Conservation (phyloP, 805 yeast genomes). For the Yarrowia sp. region DNA sequence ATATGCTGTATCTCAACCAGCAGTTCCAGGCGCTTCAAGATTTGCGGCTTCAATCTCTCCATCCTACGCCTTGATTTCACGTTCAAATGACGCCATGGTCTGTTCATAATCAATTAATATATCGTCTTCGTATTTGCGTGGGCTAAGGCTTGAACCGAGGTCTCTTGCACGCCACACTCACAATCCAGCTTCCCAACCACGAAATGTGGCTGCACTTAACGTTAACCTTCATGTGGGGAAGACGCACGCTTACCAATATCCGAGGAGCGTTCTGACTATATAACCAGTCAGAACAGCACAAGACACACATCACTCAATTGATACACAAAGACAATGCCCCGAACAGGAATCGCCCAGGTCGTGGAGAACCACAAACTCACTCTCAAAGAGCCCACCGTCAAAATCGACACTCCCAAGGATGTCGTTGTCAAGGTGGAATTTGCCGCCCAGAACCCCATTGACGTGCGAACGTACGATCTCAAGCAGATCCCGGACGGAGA, state of each 20-base stretch:
- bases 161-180: background rate
- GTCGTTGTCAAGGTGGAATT: constrained; percentile 18
- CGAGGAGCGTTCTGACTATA: background rate
- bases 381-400: background rate
- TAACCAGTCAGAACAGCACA: background rate
- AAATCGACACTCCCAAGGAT: constrained; percentile 9
- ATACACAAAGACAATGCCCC: background rate
- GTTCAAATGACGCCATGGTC: background rate
- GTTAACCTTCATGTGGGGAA: constrained; percentile 6
- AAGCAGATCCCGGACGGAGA: constrained; percentile 22
- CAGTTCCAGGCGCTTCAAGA: background rate
- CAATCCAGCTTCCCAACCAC: too few relatives aligned
- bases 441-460: constrained; percentile 25
- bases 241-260: constrained; percentile 9
- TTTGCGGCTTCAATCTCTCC: background rate
- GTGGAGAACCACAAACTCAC: constrained; percentile 14
- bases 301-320: background rate
- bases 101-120: constrained; percentile 5
- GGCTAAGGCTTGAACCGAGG: constrained; percentile 10
- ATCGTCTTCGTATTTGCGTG: too few relatives aligned
- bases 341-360: constrained; percentile 24
- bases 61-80: too few relatives aligned
- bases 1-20: background rate
- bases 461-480: constrained; percentile 11
- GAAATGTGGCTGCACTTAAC: background rate